Evolutionary conservation across 2,329 filamentous ascomycete genomes (phyloP).

Genomic region (Chaetoscypha palmicola): DNA sequence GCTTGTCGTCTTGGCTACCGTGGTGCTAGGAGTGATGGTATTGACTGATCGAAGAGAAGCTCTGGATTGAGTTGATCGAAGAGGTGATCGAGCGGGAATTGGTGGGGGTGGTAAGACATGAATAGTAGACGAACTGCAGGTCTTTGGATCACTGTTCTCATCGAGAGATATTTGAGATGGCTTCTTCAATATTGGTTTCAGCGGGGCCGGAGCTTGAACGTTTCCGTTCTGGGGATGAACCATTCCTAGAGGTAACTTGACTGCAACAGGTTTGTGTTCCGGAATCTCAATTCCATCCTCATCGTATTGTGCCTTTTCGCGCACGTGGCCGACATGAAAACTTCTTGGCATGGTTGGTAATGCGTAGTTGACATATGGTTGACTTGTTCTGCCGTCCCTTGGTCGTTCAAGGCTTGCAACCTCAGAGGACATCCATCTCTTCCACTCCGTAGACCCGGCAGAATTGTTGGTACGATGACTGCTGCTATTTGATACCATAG

Average conservation of each 20-base stretch:
- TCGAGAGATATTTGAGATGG: constrained; percentile 19
- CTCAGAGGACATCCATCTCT: constrained; percentile 46
- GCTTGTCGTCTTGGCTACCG: constrained; percentile 10
- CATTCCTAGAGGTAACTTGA: constrained; percentile 23
- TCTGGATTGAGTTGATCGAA: constrained; percentile 19
- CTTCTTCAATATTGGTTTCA: constrained; percentile 28
- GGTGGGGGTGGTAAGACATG: constrained; percentile 19
- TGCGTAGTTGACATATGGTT: constrained; percentile 21
- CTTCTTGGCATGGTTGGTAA: constrained; percentile 27
- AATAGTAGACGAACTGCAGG: constrained; percentile 7
- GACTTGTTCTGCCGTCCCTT: constrained; percentile 19
- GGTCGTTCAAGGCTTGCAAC: constrained; percentile 40
- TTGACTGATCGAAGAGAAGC: constrained; percentile 17
- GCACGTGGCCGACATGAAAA: constrained; percentile 36
- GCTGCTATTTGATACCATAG: constrained; percentile 12
- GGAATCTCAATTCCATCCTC: constrained; percentile 29
- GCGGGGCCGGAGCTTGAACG: constrained; percentile 11
- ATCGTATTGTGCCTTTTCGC: constrained; percentile 45
- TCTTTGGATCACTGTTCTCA: constrained; percentile 11
- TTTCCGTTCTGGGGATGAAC: constrained; percentile 14
- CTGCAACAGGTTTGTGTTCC: constrained; percentile 7
- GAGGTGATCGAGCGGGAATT: constrained; percentile 17
- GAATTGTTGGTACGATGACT: constrained; percentile 35
- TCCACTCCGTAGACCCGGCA: constrained; percentile 47
- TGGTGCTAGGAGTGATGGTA: constrained; percentile 13